Evolutionary conservation across 2,329 filamentous ascomycete species (phyloP).

Genomic region (Claviceps purpurea): DNA sequence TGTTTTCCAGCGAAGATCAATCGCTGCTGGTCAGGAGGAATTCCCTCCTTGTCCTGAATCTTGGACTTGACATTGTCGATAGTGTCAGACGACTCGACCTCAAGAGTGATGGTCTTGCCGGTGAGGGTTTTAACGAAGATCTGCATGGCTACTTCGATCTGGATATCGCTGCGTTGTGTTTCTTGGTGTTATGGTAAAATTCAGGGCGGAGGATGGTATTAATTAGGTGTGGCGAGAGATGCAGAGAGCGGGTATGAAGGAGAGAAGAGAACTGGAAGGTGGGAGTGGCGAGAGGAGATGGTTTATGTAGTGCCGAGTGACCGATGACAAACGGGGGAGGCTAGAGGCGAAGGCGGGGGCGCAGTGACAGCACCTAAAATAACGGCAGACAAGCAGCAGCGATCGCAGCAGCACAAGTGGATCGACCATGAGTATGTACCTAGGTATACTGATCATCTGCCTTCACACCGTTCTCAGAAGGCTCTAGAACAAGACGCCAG

Average conservation of each 20-base stretch:
- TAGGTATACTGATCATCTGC: conserved; percentile 6
- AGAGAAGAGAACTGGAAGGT: conserved; percentile 5
- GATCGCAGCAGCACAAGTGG: neutral
- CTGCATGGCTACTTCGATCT: conserved; percentile 11
- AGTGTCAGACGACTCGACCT: conserved; percentile 82
- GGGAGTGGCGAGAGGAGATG: conserved; percentile 12
- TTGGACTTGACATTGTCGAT: conserved; percentile 97
- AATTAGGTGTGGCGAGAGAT: conserved; percentile 6
- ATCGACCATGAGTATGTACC: conserved; percentile 1
- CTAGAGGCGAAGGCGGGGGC: conserved; percentile 12
- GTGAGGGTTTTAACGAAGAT: conserved; percentile 41
- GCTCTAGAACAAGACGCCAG: conserved; percentile 21
- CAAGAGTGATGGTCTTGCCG: conserved; percentile 41
- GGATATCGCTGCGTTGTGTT: conserved; percentile 2
- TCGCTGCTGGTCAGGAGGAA: conserved; percentile 84
- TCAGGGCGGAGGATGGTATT: conserved; percentile 5
- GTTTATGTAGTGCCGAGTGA: conserved; percentile 17
- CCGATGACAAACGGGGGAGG: conserved; percentile 11
- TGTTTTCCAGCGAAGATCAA: conserved; percentile 96
- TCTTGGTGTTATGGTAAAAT: neutral
- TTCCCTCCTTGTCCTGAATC: conserved; percentile 95
- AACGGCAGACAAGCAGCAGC: conserved; percentile 9
- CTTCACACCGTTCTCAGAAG: conserved; percentile 16
- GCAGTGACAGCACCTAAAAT: conserved; percentile 14
- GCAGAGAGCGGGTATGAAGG: neutral